phyloP scores from a whole-genome alignment of 2,329 filamentous ascomycete species.

The Alternaria postmessia region DNA sequence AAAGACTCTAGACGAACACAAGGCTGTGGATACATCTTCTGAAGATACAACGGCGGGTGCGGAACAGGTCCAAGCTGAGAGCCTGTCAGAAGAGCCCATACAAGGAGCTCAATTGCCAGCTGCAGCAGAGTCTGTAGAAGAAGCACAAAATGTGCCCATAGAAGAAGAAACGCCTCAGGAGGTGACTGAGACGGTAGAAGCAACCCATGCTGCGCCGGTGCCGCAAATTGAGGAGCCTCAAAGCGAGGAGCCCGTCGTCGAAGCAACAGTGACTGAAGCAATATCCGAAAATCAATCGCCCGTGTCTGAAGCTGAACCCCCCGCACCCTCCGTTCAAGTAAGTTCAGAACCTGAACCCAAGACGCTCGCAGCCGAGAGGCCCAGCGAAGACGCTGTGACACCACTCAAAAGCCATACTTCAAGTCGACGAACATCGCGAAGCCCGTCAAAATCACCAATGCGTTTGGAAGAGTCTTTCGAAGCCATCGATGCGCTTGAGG shows the following conservation, averaged over 20 bases:
- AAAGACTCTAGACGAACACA: slow-evolving; percentile 10
- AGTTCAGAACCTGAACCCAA: slow-evolving; percentile 41
- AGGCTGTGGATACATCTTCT: background rate
- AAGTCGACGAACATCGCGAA: slow-evolving; percentile 34
- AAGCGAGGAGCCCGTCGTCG: background rate
- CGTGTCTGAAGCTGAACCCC: slow-evolving; percentile 11
- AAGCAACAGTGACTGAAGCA: background rate
- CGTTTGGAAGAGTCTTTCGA: slow-evolving; percentile 58
- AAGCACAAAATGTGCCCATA: slow-evolving; percentile 3
- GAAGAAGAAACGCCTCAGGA: slow-evolving; percentile 5
- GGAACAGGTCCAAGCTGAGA: slow-evolving; percentile 1
- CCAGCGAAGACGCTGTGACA: slow-evolving; percentile 33
- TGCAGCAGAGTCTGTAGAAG: slow-evolving; percentile 3
- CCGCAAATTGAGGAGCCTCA: slow-evolving; percentile 6
- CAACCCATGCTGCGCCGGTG: slow-evolving; percentile 1
- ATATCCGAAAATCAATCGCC: background rate
- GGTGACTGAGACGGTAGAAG: background rate
- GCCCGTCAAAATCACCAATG: slow-evolving; percentile 43
- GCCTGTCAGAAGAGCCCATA: slow-evolving; percentile 1
- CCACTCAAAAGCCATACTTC: slow-evolving; percentile 32
- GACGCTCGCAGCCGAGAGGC: slow-evolving; percentile 35
- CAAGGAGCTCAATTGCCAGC: background rate
- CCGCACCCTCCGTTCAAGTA: slow-evolving; percentile 29
- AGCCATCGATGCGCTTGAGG: slow-evolving; percentile 61
- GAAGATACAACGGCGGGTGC: slow-evolving; percentile 10